Percentiles rank a stretch among this genome's conserved stretches.
These are phyloP conservation scores for Penicillium sp. DNA, from an alignment of 2,329 filamentous ascomycete genomes.

Conservation along the genomic window DNA sequence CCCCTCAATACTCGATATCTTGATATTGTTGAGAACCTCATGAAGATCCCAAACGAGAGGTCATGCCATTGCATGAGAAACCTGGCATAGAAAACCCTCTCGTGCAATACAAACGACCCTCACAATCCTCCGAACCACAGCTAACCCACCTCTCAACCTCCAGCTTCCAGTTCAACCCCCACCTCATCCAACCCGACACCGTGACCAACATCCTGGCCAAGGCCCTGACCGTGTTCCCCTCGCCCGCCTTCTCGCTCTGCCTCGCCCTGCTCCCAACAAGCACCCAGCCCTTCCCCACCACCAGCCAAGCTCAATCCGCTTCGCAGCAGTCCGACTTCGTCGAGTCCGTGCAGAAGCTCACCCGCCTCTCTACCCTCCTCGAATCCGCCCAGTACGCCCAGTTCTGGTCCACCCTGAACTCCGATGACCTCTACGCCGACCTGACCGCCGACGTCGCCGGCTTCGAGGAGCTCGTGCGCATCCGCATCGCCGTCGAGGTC, in stretches of 20 bases:
- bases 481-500: conserved; percentile 85
- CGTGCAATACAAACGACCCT: neutral
- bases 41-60: conserved; percentile 68
- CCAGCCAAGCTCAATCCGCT: conserved; percentile 44
- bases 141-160: conserved; percentile 12
- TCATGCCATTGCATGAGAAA: conserved; percentile 16
- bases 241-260: conserved; percentile 89
- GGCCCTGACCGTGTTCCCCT: conserved; percentile 94
- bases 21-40: conserved; percentile 64
- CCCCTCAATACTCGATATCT: neutral
- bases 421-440: conserved; percentile 93
- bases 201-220: conserved; percentile 99
- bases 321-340: conserved; percentile 58
- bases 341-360: conserved; percentile 88
- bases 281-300: conserved; percentile 64
- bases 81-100: conserved; percentile 3
- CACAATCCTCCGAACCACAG: neutral
- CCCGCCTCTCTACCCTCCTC: conserved; percentile 80
- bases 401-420: conserved; percentile 93
- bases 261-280: conserved; percentile 91
- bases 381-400: conserved; percentile 84
- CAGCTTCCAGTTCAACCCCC: conserved; percentile 99
- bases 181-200: conserved; percentile 93
- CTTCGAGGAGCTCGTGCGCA: conserved; percentile 91
- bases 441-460: conserved; percentile 90